phyloP scores from a whole-genome alignment of 306 rosid species.

The Inga leiocalycina region DNA sequence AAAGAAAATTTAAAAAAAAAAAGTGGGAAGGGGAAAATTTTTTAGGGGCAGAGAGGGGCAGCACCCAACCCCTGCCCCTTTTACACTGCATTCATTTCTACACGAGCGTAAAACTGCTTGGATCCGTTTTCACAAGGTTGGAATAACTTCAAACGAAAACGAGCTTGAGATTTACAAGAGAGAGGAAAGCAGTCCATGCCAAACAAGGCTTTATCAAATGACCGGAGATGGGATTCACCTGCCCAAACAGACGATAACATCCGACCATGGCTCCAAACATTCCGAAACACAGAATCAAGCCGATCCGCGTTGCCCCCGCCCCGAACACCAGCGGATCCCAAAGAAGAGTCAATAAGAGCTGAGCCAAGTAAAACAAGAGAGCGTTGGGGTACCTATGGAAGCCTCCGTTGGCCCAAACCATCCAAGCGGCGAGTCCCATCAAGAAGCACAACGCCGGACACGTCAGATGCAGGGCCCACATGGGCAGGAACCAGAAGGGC shows the following conservation, averaged over 20 bases:
- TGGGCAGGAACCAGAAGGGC: constrained; percentile 77
- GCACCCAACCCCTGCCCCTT: background rate
- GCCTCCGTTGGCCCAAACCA: constrained; percentile 78
- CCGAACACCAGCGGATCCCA: constrained; percentile 72
- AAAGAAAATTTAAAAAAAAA: no score
- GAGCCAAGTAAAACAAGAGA: constrained; percentile 51
- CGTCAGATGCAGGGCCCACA: constrained; percentile 51
- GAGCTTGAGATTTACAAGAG: constrained; percentile 62
- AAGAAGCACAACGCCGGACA: constrained; percentile 54
- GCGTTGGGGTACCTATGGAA: constrained; percentile 58
- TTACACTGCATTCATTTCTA: background rate
- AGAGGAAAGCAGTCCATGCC: constrained; percentile 59
- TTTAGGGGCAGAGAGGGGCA: no score
- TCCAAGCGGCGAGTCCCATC: constrained; percentile 76
- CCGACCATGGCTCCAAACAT: constrained; percentile 40
- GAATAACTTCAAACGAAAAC: constrained; percentile 26
- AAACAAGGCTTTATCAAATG: constrained; percentile 59
- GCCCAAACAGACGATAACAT: constrained; percentile 43
- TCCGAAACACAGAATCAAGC: constrained; percentile 44
- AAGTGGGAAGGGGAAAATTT: no score
- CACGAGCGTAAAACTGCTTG: background rate
- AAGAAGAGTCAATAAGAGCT: constrained; percentile 38
- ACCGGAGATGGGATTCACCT: constrained; percentile 43
- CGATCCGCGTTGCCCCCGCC: constrained; percentile 44
- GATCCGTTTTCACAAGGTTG: background rate